phyloP scores from a whole-genome alignment of 257 asterid genomes.

The Sherardia arvensis region DNA sequence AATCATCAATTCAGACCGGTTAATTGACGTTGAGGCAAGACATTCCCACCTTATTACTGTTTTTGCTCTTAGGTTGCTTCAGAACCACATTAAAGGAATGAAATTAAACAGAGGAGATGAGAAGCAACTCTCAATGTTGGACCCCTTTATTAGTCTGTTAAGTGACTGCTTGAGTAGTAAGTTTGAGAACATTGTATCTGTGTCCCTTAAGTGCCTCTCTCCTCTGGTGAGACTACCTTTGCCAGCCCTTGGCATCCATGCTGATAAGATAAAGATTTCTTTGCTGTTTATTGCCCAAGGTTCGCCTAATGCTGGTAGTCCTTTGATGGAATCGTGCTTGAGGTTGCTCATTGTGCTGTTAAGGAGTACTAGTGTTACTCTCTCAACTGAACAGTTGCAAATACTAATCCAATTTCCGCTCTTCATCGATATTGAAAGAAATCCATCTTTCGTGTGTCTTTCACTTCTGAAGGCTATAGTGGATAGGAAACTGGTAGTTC shows the following conservation, averaged over 20 bases:
- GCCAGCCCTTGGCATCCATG: slow-evolving; percentile 62
- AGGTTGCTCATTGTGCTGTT: slow-evolving; percentile 64
- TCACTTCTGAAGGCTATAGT: slow-evolving; percentile 77
- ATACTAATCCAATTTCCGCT: slow-evolving; percentile 76
- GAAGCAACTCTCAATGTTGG: slow-evolving; percentile 47
- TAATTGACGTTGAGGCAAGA: slow-evolving; percentile 43
- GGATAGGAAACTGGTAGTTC: slow-evolving; percentile 59
- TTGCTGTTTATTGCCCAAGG: slow-evolving; percentile 73
- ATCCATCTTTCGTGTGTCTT: slow-evolving; percentile 68
- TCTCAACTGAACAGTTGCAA: slow-evolving; percentile 68
- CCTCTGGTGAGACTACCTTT: slow-evolving; percentile 60
- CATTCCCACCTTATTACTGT: slow-evolving; percentile 61
- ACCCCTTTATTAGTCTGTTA: slow-evolving; percentile 61
- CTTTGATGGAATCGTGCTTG: slow-evolving; percentile 69
- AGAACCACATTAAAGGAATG: slow-evolving; percentile 52
- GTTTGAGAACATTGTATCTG: slow-evolving; percentile 54
- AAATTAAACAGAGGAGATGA: slow-evolving; percentile 42
- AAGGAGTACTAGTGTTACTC: slow-evolving; percentile 55
- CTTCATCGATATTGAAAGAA: slow-evolving; percentile 75
- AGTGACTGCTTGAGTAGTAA: slow-evolving; percentile 68
- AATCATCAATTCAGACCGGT: slow-evolving; percentile 22
- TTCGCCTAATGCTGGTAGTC: slow-evolving; percentile 48
- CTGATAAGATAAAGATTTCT: slow-evolving; percentile 64
- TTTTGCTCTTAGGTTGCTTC: slow-evolving; percentile 73
- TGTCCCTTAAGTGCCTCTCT: slow-evolving; percentile 66